Conservation (phyloP, 2,329 filamentous ascomycete species). For the Tolypocladium pustulatum region DNA sequence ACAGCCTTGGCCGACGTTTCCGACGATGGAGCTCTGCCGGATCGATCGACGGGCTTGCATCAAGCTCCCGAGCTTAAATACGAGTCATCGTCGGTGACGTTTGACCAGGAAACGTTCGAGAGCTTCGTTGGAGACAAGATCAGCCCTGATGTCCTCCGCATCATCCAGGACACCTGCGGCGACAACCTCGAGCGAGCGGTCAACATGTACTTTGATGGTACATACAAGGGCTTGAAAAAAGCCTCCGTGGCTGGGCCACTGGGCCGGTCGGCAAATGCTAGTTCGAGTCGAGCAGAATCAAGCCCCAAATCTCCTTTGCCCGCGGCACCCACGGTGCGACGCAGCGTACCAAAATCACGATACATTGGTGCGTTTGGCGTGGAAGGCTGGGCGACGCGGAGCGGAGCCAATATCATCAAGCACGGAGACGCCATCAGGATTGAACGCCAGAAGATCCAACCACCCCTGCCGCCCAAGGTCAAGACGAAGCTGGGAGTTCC, state of each 20-base stretch:
- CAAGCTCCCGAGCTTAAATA: conserved; percentile 8
- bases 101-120: conserved; percentile 49
- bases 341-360: conserved; percentile 32
- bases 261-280: background rate
- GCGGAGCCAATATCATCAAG: conserved; percentile 62
- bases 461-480: conserved; percentile 35
- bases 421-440: conserved; percentile 80
- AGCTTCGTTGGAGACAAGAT: conserved; percentile 49
- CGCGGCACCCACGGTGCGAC: conserved; percentile 4
- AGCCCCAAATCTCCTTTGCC: conserved; percentile 3
- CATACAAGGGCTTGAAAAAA: conserved; percentile 43
- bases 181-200: conserved; percentile 51
- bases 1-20: conserved; percentile 6
- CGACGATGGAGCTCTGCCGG: conserved; percentile 2
- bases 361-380: conserved; percentile 91
- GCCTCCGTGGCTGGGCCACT: conserved; percentile 3
- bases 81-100: conserved; percentile 24
- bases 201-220: conserved; percentile 62
- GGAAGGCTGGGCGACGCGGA: conserved; percentile 83
- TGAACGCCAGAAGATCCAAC: conserved; percentile 70
- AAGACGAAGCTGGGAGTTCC: conserved; percentile 29
- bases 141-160: conserved; percentile 31
- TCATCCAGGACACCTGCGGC: conserved; percentile 43
- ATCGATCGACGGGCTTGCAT: conserved; percentile 4
- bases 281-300: conserved; percentile 4